These are phyloP conservation scores for Phyllosticta ampelicida DNA, from an alignment of 2,329 filamentous ascomycete genomes.

Conservation along the genomic window DNA sequence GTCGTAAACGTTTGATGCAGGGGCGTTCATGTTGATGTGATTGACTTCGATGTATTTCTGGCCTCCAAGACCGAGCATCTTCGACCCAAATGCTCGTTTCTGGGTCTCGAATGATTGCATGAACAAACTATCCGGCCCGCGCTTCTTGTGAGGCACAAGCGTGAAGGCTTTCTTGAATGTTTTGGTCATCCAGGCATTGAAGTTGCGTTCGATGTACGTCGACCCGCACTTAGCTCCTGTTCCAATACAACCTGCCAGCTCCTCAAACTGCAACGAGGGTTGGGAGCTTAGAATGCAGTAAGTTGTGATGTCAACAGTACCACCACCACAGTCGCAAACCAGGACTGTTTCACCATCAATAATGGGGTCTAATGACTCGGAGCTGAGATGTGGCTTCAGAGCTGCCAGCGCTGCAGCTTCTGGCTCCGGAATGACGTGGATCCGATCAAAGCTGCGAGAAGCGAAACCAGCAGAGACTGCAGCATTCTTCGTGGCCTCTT, in stretches of 20 bases:
- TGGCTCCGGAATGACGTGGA: conserved; percentile 72
- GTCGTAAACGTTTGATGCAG: neutral
- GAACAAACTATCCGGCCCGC: conserved; percentile 51
- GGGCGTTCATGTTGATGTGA: conserved; percentile 61
- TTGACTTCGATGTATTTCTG: conserved; percentile 54
- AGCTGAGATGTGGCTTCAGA: conserved; percentile 39
- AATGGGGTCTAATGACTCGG: conserved; percentile 59
- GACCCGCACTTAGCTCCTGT: conserved; percentile 69
- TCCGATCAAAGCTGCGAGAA: conserved; percentile 42
- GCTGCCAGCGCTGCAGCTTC: conserved; percentile 74
- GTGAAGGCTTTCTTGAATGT: conserved; percentile 60
- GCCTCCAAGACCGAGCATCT: neutral
- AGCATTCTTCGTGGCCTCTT: conserved; percentile 68
- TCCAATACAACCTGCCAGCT: conserved; percentile 43
- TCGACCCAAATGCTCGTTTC: conserved; percentile 21
- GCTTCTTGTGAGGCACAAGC: conserved; percentile 65
- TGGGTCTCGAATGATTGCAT: conserved; percentile 25
- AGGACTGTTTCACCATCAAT: conserved; percentile 55
- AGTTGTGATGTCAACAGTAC: conserved; percentile 64
- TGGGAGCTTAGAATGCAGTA: conserved; percentile 68
- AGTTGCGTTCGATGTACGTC: conserved; percentile 71
- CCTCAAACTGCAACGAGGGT: conserved; percentile 57
- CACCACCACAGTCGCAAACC: conserved; percentile 47
- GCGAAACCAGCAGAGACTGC: conserved; percentile 74
- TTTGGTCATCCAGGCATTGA: conserved; percentile 57